Evolutionary conservation across 2,329 filamentous ascomycete species (phyloP), one percentile per base, ranked within the genome.

Genomic region (Intubia oerlemansii): DNA sequence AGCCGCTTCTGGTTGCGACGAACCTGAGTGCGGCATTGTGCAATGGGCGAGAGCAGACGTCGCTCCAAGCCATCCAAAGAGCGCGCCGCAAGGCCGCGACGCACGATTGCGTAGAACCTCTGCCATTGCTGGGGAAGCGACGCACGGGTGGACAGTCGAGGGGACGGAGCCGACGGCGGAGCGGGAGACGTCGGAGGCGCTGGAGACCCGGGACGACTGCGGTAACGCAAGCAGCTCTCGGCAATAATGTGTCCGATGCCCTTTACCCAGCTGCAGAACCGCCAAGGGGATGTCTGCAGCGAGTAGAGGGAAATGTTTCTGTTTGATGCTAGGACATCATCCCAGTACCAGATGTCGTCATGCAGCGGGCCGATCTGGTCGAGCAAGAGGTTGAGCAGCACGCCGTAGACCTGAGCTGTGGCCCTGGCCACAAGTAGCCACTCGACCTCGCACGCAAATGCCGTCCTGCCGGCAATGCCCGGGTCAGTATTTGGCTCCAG

Each of bases 291-390:
- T 0, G 74, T 92, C 48, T 98, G 88, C 7, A 90, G 52, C 10
- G 79, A 75, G 49, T 93, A 93, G 4, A 93, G 47, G 18, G 70
- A 74, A 38, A 78, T 84, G 42, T 75, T 79, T 27, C 68, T 62
- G 39, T 80, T 74, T 1, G 80, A 90, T 8, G 68, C 66, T 17
- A 92, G 53, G 2, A 93, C 65, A 39, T 88, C 77, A 43, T 92
- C 80, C 88, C 88, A 98, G 48, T 95, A 95, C 69, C 76, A 84
- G 15, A 92, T 73, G 40, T 92, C 82, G 38, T 92, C 73, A 41
- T 71, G 78, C 12, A 98, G 51, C 0, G 75, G 74, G 9, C 85
- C 70, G 9, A 82, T 90, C 41, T 88, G 76, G 31, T 85, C 75
- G 9, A 93, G 52, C 4, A 95, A 60, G 0, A 66, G 70, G 39